Evolutionary conservation across 768 basidiomycete genomes (phyloP), one percentile per base, ranked within the genome.

Genomic region (Tulasnella sp.): DNA sequence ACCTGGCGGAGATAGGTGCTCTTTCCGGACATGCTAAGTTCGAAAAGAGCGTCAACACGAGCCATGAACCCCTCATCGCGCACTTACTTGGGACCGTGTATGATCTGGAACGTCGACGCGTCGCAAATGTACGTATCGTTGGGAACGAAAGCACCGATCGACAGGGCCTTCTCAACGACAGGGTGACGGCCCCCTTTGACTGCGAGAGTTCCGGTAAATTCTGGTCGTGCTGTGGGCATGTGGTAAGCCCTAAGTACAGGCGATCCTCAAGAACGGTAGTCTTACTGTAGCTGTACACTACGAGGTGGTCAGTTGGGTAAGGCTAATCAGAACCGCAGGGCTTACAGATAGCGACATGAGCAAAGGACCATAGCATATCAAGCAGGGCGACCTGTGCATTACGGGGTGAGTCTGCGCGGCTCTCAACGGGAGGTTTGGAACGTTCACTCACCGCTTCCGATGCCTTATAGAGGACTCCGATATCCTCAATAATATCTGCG

Each of bases 91-190:
- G 89, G 89, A 0, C 93, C 93, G 61, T 88, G 90, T 31, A 99
- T 77, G 29, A 97, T 78, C 68, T 97, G 92, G 66, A 99, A 98
- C 1, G 78, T 77, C 2, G 89, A 83, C 0, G 85, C 78, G 59
- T 84, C 79, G 57, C 83, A 86, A 63, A 87, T 87, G 64, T 87
- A 99, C 1, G 86, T 82, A 66, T 98, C 94, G 64, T 97, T 98
- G 3, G 88, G 77, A 2, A 97, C 81, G 25, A 92, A 72, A 4
- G 75, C 79, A 2, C 82, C 84, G 0, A 78, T 76, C 1, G 79
- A 71, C 59, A 84, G 80, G 1, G 83, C 72, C 4, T 73, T 81
- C 67, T 94, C 89, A 12, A 94, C 74, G 6, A 96, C 76, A 1
- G 94, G 92, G 66, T 97, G 92, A 2, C 88, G 77, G 1, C 92